Evolutionary conservation across 306 rosid genomes (phyloP).

Genomic region (Vigna radiata): DNA sequence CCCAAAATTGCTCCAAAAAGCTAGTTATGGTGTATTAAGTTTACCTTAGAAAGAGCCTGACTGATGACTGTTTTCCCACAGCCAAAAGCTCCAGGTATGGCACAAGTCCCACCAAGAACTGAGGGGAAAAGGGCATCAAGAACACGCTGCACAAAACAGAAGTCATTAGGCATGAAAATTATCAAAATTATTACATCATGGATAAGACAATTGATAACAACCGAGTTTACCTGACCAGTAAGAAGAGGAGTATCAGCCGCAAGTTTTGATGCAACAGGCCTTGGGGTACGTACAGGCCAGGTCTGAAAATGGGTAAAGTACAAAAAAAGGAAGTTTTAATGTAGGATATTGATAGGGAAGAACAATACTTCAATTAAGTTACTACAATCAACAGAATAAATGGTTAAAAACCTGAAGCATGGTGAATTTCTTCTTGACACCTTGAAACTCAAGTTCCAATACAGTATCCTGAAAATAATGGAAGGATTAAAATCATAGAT

Average conservation of each 20-base stretch:
- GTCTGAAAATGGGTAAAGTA: conserved; percentile 59
- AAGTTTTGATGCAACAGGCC: conserved; percentile 98
- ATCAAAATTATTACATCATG: conserved; percentile 21
- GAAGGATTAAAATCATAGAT: conserved; percentile 30
- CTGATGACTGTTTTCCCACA: conserved; percentile 99
- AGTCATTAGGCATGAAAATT: conserved; percentile 47
- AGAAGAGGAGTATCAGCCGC: conserved; percentile 99
- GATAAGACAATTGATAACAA: conserved; percentile 17
- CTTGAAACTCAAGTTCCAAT: conserved; percentile 98
- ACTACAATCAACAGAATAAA: conserved; percentile 27
- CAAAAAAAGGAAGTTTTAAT: conserved; percentile 28
- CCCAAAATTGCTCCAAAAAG: neutral
- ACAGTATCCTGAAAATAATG: conserved; percentile 81
- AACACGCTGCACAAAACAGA: conserved; percentile 75
- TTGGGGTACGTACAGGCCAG: conserved; percentile 98
- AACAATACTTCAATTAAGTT: conserved; percentile 35
- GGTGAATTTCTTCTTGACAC: conserved; percentile 86
- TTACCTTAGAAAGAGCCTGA: conserved; percentile 99
- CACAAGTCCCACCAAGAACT: conserved; percentile 99
- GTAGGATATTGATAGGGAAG: conserved; percentile 3
- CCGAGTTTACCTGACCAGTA: conserved; percentile 85
- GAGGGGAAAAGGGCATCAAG: conserved; percentile 99
- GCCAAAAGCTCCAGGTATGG: conserved; percentile 99
- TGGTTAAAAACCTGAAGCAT: conserved; percentile 89
- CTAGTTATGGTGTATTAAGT: conserved; percentile 8